Evolutionary conservation across 768 basidiomycete genomes (phyloP), one percentile per base, ranked within the genome.

Genomic region (Ramaria rubella): DNA sequence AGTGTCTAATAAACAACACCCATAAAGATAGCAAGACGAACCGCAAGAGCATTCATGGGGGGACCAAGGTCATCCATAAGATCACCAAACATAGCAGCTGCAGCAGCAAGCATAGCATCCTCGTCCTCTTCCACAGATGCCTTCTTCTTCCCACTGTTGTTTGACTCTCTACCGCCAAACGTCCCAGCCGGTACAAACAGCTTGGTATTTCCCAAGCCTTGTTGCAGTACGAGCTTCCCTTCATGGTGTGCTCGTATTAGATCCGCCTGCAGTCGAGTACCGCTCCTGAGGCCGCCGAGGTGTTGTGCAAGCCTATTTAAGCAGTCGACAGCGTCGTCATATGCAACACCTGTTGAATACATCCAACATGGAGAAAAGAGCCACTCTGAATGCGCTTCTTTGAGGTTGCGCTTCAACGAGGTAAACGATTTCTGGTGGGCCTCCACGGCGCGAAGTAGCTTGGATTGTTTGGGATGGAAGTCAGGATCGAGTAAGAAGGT

Each of bases 301-400:
- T 98, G 94, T 65, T 99, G 95, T 1, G 91, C 96, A 4, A 99
- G 80, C 17, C 93, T 76, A 58, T 89, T 94, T 63, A 99, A 75
- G 63, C 86, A 86, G 58, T 84, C 85, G 11, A 97, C 87, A 0
- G 90, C 88, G 59, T 93, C 90, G 60, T 89, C 88, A 58, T 94
- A 95, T 0, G 88, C 85, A 52, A 75, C 73, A 49, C 81, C 71
- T 42, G 66, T 64, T 11, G 59, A 36, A 29, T 55, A 56, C 14
- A 55, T 46, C 23, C 59, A 59, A 15, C 52, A 52, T n/a, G 29
- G 42, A 45, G 23, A 29, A 12, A 66, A 67, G 27, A 82, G 71
- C 76, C 90, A 86, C 70, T 99, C 95, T 11, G 87, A 89, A 61
- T 85, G 85, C 8, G 95, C 94, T 70, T 98, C 94, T 1, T 73